Conservation (phyloP, 1,284 basidiomycete genomes). For the Ceratobasidium sp. region DNA sequence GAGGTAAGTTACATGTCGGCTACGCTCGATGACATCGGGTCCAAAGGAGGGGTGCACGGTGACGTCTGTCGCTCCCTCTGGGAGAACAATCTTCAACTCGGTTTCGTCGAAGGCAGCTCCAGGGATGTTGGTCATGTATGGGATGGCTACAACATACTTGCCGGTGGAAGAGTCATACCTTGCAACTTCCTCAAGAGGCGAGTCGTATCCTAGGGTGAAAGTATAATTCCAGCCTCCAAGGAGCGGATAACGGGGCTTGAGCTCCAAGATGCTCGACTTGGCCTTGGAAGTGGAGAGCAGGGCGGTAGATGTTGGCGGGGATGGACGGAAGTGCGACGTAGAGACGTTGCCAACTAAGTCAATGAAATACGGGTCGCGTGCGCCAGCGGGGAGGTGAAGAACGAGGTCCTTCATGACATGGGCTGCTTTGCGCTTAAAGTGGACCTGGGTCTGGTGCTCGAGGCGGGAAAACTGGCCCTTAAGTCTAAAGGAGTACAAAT, state of each 20-base stretch:
- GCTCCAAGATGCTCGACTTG: constrained; percentile 72
- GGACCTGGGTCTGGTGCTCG: constrained; percentile 79
- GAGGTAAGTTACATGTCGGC: constrained; percentile 85
- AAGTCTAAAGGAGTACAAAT: constrained; percentile 63
- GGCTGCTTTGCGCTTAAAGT: constrained; percentile 67
- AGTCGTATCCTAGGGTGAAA: constrained; percentile 94
- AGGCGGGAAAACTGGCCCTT: constrained; percentile 97
- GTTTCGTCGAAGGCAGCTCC: constrained; percentile 83
- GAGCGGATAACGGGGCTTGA: constrained; percentile 91
- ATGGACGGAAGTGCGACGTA: constrained; percentile 83
- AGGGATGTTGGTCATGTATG: constrained; percentile 85
- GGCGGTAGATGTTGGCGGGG: constrained; percentile 59
- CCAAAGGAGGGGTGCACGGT: constrained; percentile 82
- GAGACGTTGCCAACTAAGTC: constrained; percentile 97
- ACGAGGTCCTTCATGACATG: constrained; percentile 77
- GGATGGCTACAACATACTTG: constrained; percentile 80
- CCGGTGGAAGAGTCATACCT: constrained; percentile 68
- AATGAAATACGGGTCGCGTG: constrained; percentile 85
- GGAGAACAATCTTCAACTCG: constrained; percentile 83
- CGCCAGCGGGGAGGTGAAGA: constrained; percentile 82
- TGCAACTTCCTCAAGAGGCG: constrained; percentile 78
- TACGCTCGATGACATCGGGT: constrained; percentile 67
- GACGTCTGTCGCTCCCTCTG: constrained; percentile 93
- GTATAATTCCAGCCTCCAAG: constrained; percentile 98
- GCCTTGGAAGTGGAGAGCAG: constrained; percentile 28